Base-by-base conservation (phyloP, 1,139 yeast species). In the Yamadazyma sp. region DNA sequence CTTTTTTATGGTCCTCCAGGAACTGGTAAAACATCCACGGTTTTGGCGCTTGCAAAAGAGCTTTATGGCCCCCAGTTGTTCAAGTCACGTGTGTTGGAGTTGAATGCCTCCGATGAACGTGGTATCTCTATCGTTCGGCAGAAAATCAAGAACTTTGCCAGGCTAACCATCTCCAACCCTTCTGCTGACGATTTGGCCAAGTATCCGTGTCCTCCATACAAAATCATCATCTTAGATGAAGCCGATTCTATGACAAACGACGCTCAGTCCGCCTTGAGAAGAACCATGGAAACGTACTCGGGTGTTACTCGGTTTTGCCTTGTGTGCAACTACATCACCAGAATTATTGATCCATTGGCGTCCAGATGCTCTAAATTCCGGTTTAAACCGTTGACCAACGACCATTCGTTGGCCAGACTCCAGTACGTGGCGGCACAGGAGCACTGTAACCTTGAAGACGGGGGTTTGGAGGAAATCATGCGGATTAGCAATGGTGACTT, bases 231-330 rank as follows among this genome's bases (percentile, higher is more conserved):
- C 34, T 62, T 90, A 39, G 97, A 92, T 64, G 98, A 92, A 62
- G 98, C 98, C 0, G 98, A 92, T 59, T 86, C 95, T 14, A 92
- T 92, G 98, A 92, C 98, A n/a, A 80, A 86, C 34, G 98, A 92
- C 61, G 98, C 98, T 0, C 98, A 92, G 59, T 78, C 92, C 34
- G 98, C 98, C 0, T 68, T 92, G 44, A 79, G 98, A 64, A 77
- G 98, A 61, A 92, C 97, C 2, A 92, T 92, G 96, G 99, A 92
- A 59, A 87, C 85, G 6, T 92, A 89, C 62, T 86, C 97, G 2
- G 78, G 78, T 33, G 90, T 90, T 35, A 92, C 98, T 1, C 72
- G 99, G 50, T 92, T 92, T 62, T 90, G 97, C 60, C 67, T 92
- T 47, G 85, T 92, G 41, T 94, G 98, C 70, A 92, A 92, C 57